Conservation (phyloP, 176 grass and related monocot species). For the Canna indica region DNA sequence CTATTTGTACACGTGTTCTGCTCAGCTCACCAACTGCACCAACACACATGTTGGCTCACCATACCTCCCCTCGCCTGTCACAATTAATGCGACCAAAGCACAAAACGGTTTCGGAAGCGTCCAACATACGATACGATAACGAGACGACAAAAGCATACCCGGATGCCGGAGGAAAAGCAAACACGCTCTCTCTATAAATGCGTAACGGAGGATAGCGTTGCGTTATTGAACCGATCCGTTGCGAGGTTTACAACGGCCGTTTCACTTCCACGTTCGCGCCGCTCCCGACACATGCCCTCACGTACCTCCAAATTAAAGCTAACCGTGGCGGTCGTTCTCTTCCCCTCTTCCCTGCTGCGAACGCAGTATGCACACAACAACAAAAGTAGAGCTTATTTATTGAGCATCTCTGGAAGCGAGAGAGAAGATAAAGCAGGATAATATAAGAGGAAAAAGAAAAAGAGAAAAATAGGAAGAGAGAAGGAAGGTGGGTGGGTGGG, state of each 20-base stretch:
- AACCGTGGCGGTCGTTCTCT: conserved; percentile 1
- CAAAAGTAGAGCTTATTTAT: not conserved
- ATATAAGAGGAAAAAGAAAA: not conserved
- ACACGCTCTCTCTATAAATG: not conserved
- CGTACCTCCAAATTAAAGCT: not conserved
- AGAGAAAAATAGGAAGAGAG: not conserved
- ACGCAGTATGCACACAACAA: not conserved
- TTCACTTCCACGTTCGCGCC: no score
- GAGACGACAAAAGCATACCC: not conserved
- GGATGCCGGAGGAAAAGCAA: no score
- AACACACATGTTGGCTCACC: not conserved
- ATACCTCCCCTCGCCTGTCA: no score
- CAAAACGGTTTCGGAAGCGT: conserved; percentile 1
- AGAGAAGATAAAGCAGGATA: not conserved
- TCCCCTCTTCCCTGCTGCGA: not conserved
- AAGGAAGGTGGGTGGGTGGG: not conserved
- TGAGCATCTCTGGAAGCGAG: not conserved
- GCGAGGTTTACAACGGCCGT: no score
- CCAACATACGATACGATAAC: not conserved
- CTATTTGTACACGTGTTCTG: not conserved
- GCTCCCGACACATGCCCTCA: not conserved
- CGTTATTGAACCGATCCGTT: not conserved
- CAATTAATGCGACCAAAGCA: not conserved
- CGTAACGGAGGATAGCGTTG: not conserved
- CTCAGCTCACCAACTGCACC: not conserved